These are phyloP conservation scores for Yueomyces sinensis DNA, from an alignment of 805 yeast species.

Conservation along the genomic window DNA sequence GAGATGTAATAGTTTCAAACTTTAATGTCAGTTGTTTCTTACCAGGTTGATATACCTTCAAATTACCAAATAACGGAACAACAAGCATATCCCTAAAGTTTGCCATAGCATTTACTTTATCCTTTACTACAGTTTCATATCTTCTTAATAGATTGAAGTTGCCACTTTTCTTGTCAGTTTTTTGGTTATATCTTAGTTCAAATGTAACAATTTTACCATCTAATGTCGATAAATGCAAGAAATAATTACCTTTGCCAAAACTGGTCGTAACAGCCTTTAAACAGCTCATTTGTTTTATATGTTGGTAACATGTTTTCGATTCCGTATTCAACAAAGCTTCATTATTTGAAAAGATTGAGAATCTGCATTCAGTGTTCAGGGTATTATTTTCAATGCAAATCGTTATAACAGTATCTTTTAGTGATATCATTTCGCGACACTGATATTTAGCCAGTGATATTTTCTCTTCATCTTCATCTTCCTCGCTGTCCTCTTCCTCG, in stretches of 20 bases:
- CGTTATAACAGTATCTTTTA: neutral
- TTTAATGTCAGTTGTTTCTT: constrained; percentile 65
- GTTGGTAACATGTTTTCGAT: neutral
- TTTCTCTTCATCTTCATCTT: constrained; percentile 3
- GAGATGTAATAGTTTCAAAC: constrained; percentile 32
- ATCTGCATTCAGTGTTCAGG: neutral
- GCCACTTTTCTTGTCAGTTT: constrained; percentile 12
- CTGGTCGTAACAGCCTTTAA: constrained; percentile 11
- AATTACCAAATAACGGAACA: constrained; percentile 38
- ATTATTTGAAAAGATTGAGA: neutral
- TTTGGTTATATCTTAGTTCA: constrained; percentile 6
- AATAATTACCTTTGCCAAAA: constrained; percentile 17
- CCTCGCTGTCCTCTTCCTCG: constrained; percentile 2
- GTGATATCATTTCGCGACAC: neutral
- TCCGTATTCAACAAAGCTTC: neutral
- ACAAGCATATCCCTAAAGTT: constrained; percentile 49
- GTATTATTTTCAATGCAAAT: neutral
- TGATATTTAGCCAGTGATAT: neutral
- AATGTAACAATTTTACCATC: constrained; percentile 9
- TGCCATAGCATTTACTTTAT: constrained; percentile 33
- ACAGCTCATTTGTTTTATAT: constrained; percentile 4
- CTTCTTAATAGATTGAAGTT: constrained; percentile 30
- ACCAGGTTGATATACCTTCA: constrained; percentile 64
- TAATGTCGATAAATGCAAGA: constrained; percentile 35
- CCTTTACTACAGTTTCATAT: constrained; percentile 48